A percentile compares a stretch with the other conserved stretches of the same genome.
These are phyloP conservation scores for Aspergillus cejpii DNA, from an alignment of 2,329 filamentous ascomycete genomes.

Conservation along the genomic window DNA sequence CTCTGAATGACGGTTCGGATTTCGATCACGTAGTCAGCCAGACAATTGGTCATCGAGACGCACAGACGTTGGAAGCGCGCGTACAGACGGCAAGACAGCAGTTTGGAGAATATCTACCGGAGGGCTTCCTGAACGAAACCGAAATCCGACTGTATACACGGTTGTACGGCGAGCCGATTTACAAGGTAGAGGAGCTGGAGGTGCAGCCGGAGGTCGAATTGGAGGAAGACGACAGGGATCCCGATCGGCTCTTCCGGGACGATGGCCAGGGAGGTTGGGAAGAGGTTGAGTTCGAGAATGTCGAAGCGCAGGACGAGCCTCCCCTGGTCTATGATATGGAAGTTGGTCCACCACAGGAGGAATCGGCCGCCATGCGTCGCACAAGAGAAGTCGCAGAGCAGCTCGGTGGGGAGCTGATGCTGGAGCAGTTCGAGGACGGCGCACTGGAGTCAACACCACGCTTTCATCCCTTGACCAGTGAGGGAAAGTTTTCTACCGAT, in stretches of 20 bases:
- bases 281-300: slow-evolving; percentile 26
- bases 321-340: slow-evolving; percentile 30
- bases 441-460: slow-evolving; percentile 45
- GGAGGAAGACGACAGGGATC: slow-evolving; percentile 28
- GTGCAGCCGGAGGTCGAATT: slow-evolving; percentile 21
- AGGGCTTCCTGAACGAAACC: slow-evolving; percentile 59
- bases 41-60: slow-evolving; percentile 27
- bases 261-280: slow-evolving; percentile 36
- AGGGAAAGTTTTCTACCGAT: slow-evolving; percentile 66
- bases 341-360: slow-evolving; percentile 17
- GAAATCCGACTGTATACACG: slow-evolving; percentile 72
- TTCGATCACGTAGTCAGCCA: slow-evolving; percentile 25
- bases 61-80: slow-evolving; percentile 29
- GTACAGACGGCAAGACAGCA: slow-evolving; percentile 66
- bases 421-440: slow-evolving; percentile 41
- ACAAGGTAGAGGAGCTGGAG: slow-evolving; percentile 18
- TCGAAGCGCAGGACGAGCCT: slow-evolving; percentile 17
- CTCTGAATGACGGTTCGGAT: slow-evolving; percentile 22
- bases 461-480: slow-evolving; percentile 65
- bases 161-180: slow-evolving; percentile 68
- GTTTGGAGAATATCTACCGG: slow-evolving; percentile 71
- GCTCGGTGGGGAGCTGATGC: slow-evolving; percentile 36
- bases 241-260: slow-evolving; percentile 33
- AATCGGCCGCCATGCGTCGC: slow-evolving; percentile 29
- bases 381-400: slow-evolving; percentile 36